Conservation (phyloP, 1,284 basidiomycete species). For the Pyrrhoderma lamaoense region DNA sequence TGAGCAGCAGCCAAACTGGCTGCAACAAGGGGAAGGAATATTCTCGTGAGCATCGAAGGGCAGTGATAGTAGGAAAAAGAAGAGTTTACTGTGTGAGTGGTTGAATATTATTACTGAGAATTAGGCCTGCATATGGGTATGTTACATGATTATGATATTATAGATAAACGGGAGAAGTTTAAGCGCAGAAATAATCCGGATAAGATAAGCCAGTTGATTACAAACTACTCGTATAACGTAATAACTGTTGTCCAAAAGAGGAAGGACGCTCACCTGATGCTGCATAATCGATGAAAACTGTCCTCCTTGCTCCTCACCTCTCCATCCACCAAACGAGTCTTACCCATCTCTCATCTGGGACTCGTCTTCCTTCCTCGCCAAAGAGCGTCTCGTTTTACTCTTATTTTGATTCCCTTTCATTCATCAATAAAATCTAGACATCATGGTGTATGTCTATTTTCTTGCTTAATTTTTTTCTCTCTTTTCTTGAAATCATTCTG, state of each 20-base stretch:
- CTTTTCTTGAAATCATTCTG: slow-evolving; percentile 3
- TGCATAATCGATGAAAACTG: slow-evolving; percentile 9
- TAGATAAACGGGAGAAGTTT: background rate
- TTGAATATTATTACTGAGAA: background rate
- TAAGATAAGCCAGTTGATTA: background rate
- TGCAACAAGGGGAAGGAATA: background rate
- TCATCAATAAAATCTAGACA: slow-evolving; percentile 33
- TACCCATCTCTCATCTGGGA: background rate
- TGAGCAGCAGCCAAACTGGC: background rate
- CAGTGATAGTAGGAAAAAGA: background rate
- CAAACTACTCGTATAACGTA: background rate
- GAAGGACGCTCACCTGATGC: no score
- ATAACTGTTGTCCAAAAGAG: background rate
- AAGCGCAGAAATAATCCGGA: background rate
- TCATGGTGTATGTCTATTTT: slow-evolving; percentile 64
- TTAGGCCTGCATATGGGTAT: background rate
- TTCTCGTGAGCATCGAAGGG: background rate
- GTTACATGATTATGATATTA: background rate
- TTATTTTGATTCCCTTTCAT: slow-evolving; percentile 12
- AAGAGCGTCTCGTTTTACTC: slow-evolving; percentile 3
- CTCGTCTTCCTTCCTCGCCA: slow-evolving; percentile 3
- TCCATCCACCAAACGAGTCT: background rate
- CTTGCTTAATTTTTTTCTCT: slow-evolving; percentile 2
- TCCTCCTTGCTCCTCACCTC: background rate
- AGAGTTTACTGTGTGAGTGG: background rate